phyloP scores from a whole-genome alignment of 345 rosid genomes.

The Psidium friedrichsthalianum region DNA sequence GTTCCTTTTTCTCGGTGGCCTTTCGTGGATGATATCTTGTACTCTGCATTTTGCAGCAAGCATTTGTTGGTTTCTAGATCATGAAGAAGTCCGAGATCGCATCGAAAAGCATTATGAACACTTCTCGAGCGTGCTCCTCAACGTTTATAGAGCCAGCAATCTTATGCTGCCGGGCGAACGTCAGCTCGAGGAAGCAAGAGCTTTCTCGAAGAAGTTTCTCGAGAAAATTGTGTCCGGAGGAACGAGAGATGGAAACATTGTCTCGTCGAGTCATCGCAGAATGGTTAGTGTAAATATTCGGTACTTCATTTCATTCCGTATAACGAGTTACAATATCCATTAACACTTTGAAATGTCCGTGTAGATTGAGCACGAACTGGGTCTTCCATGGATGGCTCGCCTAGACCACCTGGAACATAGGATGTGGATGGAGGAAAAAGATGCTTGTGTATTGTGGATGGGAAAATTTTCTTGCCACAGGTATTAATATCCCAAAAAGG shows the following conservation, averaged over 20 bases:
- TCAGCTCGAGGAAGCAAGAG: slow-evolving; percentile 40
- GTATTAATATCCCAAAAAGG: slow-evolving; percentile 3
- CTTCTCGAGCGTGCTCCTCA: slow-evolving; percentile 25
- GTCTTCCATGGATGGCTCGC: slow-evolving; percentile 46
- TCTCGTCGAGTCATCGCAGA: not conserved
- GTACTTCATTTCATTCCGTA: not conserved
- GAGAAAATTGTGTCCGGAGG: slow-evolving; percentile 7
- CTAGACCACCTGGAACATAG: slow-evolving; percentile 54
- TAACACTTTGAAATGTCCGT: not conserved
- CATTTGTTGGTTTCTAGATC: slow-evolving; percentile 46
- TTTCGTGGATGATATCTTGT: not conserved
- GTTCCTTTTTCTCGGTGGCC: not conserved
- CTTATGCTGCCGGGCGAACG: slow-evolving; percentile 47
- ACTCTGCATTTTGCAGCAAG: slow-evolving; percentile 19
- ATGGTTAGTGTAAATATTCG: slow-evolving; percentile 1
- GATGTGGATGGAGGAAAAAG: slow-evolving; percentile 43
- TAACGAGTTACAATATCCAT: not conserved
- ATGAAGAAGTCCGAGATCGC: slow-evolving; percentile 15
- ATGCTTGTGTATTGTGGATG: slow-evolving; percentile 24
- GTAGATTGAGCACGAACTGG: slow-evolving; percentile 40
- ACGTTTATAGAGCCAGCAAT: slow-evolving; percentile 45
- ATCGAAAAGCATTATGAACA: slow-evolving; percentile 16
- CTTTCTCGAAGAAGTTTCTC: slow-evolving; percentile 27
- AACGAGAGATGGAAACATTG: not conserved
- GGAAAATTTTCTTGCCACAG: slow-evolving; percentile 41